These are phyloP conservation scores for Kandelia obovata DNA, from an alignment of 345 rosid species.

Conservation along the genomic window DNA sequence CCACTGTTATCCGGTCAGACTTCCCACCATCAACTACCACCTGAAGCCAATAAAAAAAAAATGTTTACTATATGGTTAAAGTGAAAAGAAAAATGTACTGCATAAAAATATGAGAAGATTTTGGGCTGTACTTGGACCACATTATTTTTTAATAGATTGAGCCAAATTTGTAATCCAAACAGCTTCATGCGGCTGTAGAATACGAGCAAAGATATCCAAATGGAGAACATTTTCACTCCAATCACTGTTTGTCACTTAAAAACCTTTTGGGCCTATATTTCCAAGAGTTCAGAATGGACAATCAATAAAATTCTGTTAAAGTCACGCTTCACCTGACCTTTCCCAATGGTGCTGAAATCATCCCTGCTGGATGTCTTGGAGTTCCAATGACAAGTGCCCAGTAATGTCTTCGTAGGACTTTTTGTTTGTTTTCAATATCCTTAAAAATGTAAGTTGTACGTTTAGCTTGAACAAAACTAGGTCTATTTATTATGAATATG, in stretches of 20 bases:
- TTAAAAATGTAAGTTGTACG: constrained; percentile 14
- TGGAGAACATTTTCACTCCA: no score
- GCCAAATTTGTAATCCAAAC: not conserved
- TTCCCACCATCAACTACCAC: constrained; percentile 82
- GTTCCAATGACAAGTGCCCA: constrained; percentile 87
- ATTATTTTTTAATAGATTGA: not conserved
- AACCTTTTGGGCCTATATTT: not conserved
- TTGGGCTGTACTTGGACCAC: not conserved
- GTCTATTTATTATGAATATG: not conserved
- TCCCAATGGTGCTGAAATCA: constrained; percentile 69
- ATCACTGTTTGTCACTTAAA: not conserved
- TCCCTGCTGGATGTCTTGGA: constrained; percentile 58
- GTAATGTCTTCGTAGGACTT: constrained; percentile 60
- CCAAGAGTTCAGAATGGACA: not conserved
- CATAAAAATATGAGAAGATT: not conserved
- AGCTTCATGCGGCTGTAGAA: not conserved
- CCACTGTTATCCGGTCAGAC: constrained; percentile 79
- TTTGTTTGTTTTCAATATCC: constrained; percentile 46
- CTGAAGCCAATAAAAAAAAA: constrained; percentile 26
- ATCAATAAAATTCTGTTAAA: not conserved
- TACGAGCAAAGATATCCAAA: not conserved
- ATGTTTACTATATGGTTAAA: not conserved
- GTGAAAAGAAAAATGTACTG: not conserved
- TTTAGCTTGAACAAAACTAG: constrained; percentile 8
- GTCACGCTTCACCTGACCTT: constrained; percentile 49